Evolutionary conservation across 805 yeast species (phyloP).

Genomic region (Saccharomycopsis fodiens): DNA sequence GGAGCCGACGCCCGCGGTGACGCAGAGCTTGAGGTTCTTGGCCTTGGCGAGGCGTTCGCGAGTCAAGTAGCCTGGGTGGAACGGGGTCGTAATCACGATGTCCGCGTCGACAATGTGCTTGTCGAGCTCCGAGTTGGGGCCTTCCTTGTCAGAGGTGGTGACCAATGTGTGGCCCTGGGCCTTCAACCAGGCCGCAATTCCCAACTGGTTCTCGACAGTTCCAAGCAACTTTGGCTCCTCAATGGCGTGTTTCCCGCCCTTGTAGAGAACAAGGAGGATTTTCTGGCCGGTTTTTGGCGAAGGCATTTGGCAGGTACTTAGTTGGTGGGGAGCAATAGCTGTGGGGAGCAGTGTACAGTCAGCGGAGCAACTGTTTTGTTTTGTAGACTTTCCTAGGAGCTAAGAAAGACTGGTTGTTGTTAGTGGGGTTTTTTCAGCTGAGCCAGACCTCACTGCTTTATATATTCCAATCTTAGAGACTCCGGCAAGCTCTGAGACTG

Average conservation of each 20-base stretch:
- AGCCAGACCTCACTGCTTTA: no score
- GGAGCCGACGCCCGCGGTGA: conserved; percentile 83
- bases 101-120: conserved; percentile 64
- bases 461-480: no score
- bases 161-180: conserved; percentile 58
- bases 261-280: conserved; percentile 51
- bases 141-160: conserved; percentile 64
- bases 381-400: no score
- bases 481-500: no score
- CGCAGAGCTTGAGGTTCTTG: conserved; percentile 57
- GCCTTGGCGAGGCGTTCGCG: conserved; percentile 61
- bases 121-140: conserved; percentile 50
- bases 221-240: conserved; percentile 61
- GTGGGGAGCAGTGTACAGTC: no score
- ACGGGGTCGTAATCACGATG: conserved; percentile 72
- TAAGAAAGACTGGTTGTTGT: no score
- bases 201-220: conserved; percentile 68
- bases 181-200: conserved; percentile 58
- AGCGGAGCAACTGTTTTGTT: no score
- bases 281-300: conserved; percentile 24
- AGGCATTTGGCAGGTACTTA: no score
- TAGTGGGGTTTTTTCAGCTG: no score
- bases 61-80: conserved; percentile 73
- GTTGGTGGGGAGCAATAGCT: no score
- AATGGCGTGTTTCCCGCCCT: conserved; percentile 49